Conservation (phyloP, 495 filamentous ascomycete genomes). For the Tuber calosporum region DNA sequence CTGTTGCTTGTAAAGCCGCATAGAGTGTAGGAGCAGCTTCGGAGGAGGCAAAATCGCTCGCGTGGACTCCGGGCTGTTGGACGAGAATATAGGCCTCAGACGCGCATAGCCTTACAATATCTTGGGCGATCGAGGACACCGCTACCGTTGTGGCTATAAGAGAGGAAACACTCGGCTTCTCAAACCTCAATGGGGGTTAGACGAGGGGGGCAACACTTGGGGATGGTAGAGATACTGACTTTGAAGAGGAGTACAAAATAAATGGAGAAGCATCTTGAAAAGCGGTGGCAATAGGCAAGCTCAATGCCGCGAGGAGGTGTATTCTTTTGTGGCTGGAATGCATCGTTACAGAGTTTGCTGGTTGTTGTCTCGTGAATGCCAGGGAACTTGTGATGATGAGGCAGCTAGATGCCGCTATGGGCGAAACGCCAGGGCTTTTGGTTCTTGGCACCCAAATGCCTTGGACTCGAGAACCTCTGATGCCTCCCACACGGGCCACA, state of each 20-base stretch:
- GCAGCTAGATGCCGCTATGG: slow-evolving; percentile 18
- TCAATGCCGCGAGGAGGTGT: slow-evolving; percentile 12
- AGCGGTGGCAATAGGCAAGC: slow-evolving; percentile 45
- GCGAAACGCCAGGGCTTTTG: slow-evolving; percentile 29
- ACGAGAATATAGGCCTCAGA: slow-evolving; percentile 75
- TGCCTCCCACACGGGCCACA: no score
- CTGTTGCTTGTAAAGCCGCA: slow-evolving; percentile 25
- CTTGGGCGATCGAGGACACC: slow-evolving; percentile 45
- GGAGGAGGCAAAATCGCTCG: slow-evolving; percentile 54
- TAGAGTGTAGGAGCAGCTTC: slow-evolving; percentile 55
- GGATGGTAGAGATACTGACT: slow-evolving; percentile 52
- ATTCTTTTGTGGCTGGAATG: slow-evolving; percentile 24
- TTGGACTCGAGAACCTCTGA: no score
- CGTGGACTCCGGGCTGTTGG: slow-evolving; percentile 67
- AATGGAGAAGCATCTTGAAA: slow-evolving; percentile 83
- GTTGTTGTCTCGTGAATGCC: slow-evolving; percentile 6
- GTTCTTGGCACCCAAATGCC: not conserved
- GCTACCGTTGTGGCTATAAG: slow-evolving; percentile 44
- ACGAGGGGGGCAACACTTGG: slow-evolving; percentile 23
- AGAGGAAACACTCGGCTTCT: slow-evolving; percentile 34
- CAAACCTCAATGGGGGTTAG: slow-evolving; percentile 39
- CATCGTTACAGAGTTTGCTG: slow-evolving; percentile 12
- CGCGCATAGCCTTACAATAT: slow-evolving; percentile 58
- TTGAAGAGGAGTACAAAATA: slow-evolving; percentile 69
- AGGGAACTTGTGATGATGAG: slow-evolving; percentile 14